Base-by-base conservation (phyloP, 2,329 filamentous ascomycete genomes). In the Paecilomyces variotii region DNA sequence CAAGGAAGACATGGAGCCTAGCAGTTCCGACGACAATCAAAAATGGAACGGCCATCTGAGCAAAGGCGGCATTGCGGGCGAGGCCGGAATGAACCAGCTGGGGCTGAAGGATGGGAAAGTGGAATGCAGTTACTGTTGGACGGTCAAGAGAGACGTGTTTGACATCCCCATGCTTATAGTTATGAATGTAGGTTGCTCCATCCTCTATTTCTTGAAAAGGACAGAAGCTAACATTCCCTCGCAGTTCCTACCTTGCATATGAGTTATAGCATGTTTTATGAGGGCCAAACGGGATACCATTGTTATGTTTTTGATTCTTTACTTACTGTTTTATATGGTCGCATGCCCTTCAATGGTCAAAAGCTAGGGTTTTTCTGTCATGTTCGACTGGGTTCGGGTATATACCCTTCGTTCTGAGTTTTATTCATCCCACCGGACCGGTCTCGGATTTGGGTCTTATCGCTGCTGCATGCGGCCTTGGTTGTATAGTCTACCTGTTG, bases 151-250 rank as follows among this genome's bases (percentile, higher is more conserved):
- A 63, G 94, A 99, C 74, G 90, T 94, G 49, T 97, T 97, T 78
- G 93, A 97, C 77, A 96, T 97, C 74, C 94, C 94, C 25, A 96
- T 97, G 91, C 82, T 97, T 78, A 95, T 97, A 74, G 90, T 97
- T 70, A 93, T 97, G 80, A 97, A 97, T 78, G 94, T 97, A 74
- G 87, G 92, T 87, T 10, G 27, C n/a, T 34, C 24, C 25, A 53
- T 51, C 26, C 10, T 19, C 9, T 25, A 24, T 11, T 24, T 55
- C 2, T 52, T 30, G 3, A 53, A 19, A 27, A 54, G 56, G n/a
- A 26, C 50, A 65, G 67, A 55, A 66, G 19, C 56, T 32, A 24
- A 51, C 35, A 45, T 12, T 25, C 27, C 12, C 24, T 32, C 14
- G 32, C 53, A 78, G 75, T 78, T 79, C 65, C 67, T 79, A 54